phyloP scores from a whole-genome alignment of 345 rosid species.

The Sonneratia caseolaris region DNA sequence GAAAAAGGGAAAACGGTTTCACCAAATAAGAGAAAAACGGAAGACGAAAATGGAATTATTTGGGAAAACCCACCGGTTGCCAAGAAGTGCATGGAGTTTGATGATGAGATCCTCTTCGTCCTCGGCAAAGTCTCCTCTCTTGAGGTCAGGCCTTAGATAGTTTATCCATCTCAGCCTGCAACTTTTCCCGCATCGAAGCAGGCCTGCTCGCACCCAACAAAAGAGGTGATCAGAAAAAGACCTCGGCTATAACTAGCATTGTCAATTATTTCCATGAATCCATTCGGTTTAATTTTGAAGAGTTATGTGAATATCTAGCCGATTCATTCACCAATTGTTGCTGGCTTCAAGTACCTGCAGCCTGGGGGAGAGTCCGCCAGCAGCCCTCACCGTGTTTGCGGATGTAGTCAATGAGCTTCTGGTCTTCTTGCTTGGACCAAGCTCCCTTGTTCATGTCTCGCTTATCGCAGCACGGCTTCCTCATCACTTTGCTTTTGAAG shows the following conservation, averaged over 20 bases:
- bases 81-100: slow-evolving; percentile 40
- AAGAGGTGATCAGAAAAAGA: background rate
- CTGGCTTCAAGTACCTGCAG: slow-evolving; percentile 19
- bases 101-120: slow-evolving; percentile 45
- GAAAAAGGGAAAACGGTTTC: background rate
- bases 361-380: slow-evolving; percentile 35
- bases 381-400: slow-evolving; percentile 34
- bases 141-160: slow-evolving; percentile 36
- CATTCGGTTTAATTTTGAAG: too few species aligned
- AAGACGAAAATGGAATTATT: background rate
- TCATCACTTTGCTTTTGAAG: slow-evolving; percentile 11
- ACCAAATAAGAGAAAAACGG: background rate
- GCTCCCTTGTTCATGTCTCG: slow-evolving; percentile 33
- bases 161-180: slow-evolving; percentile 42
- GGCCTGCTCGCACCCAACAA: slow-evolving; percentile 13
- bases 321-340: too few species aligned
- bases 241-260: background rate
- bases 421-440: slow-evolving; percentile 40
- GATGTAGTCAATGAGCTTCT: slow-evolving; percentile 29
- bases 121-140: slow-evolving; percentile 34
- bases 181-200: slow-evolving; percentile 38
- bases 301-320: too few species aligned
- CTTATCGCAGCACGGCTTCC: slow-evolving; percentile 35
- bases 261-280: too few species aligned
- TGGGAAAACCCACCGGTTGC: slow-evolving; percentile 22